These are phyloP conservation scores for Talaromyces sp. DNA, from an alignment of 2,329 filamentous ascomycete genomes.

Conservation along the genomic window DNA sequence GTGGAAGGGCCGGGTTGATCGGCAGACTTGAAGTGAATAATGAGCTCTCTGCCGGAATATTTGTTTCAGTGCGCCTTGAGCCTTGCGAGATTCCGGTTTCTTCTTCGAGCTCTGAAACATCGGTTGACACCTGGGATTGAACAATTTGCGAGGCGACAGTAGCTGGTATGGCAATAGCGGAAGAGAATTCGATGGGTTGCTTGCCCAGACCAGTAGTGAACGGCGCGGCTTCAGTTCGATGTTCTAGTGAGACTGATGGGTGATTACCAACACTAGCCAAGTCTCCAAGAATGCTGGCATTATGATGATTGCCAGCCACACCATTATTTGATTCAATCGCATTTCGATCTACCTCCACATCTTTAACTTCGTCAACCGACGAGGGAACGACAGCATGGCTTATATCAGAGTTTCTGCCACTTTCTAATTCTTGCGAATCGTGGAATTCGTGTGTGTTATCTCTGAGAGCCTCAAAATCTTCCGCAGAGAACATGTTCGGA, in stretches of 20 bases:
- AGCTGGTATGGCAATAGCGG: background rate
- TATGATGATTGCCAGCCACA: conserved; percentile 14
- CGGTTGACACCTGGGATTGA: background rate
- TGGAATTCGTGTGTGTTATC: conserved; percentile 13
- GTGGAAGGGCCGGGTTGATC: conserved; percentile 21
- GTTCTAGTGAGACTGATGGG: conserved; percentile 20
- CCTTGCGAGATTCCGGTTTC: background rate
- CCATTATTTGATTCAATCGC: conserved; percentile 13
- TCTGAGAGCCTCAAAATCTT: conserved; percentile 13
- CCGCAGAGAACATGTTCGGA: conserved; percentile 16
- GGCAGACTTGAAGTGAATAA: conserved; percentile 13
- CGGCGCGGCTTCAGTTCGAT: background rate
- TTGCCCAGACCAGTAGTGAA: background rate
- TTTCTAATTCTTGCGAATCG: conserved; percentile 11
- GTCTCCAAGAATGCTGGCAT: conserved; percentile 20
- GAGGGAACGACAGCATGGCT: conserved; percentile 18
- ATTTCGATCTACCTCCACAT: conserved; percentile 23
- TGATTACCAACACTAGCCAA: conserved; percentile 27
- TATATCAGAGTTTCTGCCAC: conserved; percentile 18
- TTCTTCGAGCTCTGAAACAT: background rate
- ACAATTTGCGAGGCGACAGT: background rate
- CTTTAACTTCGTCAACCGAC: conserved; percentile 15
- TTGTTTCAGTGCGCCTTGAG: background rate
- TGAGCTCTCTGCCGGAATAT: background rate
- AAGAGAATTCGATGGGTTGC: background rate